Percentiles rank a stretch among this genome's conserved stretches.
These are phyloP conservation scores for Stagonosporopsis tanaceti DNA, from an alignment of 2,329 filamentous ascomycete genomes.

Conservation along the genomic window DNA sequence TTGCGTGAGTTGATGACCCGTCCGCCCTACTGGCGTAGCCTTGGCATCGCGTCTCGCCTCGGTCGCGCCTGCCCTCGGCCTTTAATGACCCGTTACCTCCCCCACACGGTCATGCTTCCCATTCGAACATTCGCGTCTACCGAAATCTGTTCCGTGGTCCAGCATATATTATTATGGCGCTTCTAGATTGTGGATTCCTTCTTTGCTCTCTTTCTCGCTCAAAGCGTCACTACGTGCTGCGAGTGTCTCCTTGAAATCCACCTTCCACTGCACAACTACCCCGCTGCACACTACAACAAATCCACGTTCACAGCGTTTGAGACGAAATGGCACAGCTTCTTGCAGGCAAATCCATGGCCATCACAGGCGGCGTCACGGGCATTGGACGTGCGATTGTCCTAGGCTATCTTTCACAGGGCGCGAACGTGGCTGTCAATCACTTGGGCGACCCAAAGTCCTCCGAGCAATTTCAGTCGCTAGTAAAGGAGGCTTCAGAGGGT, in stretches of 20 bases:
- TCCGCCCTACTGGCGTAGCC: conserved; percentile 31
- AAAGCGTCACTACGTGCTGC: background rate
- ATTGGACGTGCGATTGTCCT: conserved; percentile 87
- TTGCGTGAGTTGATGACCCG: conserved; percentile 24
- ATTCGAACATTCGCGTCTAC: conserved; percentile 21
- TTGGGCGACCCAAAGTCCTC: conserved; percentile 64
- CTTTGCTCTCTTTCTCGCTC: background rate
- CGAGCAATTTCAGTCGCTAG: conserved; percentile 59
- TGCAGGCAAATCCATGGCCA: conserved; percentile 78
- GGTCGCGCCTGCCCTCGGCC: conserved; percentile 24
- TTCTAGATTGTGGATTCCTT: background rate
- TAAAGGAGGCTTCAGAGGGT: conserved; percentile 45
- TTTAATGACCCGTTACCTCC: conserved; percentile 13
- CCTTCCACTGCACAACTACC: conserved; percentile 6
- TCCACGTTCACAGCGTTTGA: background rate
- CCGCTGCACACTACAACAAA: conserved; percentile 7
- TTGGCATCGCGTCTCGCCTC: background rate
- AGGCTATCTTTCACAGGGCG: conserved; percentile 79
- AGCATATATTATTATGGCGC: conserved; percentile 25
- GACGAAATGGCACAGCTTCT: conserved; percentile 60
- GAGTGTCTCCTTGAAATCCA: conserved; percentile 11
- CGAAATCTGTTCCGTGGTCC: conserved; percentile 26
- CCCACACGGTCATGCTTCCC: conserved; percentile 22
- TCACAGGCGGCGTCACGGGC: conserved; percentile 86
- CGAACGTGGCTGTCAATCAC: conserved; percentile 82